These are phyloP conservation scores for Cruciata laevipes DNA, from an alignment of 257 asterid genomes.

Conservation along the genomic window DNA sequence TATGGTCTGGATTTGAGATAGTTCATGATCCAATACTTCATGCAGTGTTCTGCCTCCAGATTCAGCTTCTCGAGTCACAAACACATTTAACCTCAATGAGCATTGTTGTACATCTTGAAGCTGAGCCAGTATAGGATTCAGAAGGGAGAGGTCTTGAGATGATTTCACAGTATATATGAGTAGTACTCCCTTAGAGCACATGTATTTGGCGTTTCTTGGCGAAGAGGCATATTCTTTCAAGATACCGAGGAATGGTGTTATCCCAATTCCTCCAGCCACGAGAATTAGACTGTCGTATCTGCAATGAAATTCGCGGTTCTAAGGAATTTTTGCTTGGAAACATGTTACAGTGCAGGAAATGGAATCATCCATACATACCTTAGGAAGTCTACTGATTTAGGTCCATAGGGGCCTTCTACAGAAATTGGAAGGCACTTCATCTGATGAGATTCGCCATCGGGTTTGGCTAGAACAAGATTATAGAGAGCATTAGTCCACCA, in stretches of 20 bases:
- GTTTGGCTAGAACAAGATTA: constrained; percentile 26
- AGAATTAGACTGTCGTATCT: constrained; percentile 61
- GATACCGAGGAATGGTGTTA: constrained; percentile 72
- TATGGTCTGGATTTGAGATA: constrained; percentile 26
- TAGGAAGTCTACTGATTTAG: constrained; percentile 48
- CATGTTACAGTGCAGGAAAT: not conserved
- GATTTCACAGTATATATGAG: constrained; percentile 44
- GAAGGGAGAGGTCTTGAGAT: constrained; percentile 45
- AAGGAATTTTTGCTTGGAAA: no score
- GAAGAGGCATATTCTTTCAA: constrained; percentile 42
- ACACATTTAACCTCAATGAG: constrained; percentile 42
- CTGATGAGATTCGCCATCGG: constrained; percentile 54
- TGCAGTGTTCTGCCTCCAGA: constrained; percentile 27
- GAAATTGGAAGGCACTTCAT: constrained; percentile 42
- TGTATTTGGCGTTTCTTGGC: constrained; percentile 20
- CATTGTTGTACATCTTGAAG: constrained; percentile 30
- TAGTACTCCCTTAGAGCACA: constrained; percentile 41
- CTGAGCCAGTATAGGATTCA: constrained; percentile 47
- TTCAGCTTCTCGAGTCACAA: constrained; percentile 52
- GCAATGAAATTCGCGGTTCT: constrained; percentile 18
- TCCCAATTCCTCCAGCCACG: constrained; percentile 86
- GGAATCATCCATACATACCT: constrained; percentile 33
- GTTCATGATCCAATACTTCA: constrained; percentile 31
- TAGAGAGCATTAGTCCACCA: constrained; percentile 66
- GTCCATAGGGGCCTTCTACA: constrained; percentile 85